Percentiles rank a stretch among this genome's conserved stretches.
phyloP scores from a whole-genome alignment of 139 green algal species.

The Picochlorum sp. region DNA sequence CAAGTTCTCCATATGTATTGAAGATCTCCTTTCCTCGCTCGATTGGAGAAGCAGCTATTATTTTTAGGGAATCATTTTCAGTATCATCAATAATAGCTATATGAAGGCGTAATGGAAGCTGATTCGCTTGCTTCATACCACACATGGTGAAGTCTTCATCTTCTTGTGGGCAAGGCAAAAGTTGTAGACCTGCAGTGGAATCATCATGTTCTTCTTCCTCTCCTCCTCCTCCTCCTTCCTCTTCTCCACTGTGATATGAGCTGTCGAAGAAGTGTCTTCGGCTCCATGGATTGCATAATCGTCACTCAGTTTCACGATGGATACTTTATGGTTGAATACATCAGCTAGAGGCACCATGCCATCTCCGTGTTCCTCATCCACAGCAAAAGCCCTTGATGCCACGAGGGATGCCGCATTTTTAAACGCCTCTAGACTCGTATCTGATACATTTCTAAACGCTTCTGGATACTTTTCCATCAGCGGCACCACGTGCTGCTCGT shows the following conservation, averaged over 20 bases:
- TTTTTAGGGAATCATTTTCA: conserved; percentile 38
- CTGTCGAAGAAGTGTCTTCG: conserved; percentile 1
- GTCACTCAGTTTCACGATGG: conserved; percentile 32
- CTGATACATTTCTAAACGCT: background rate
- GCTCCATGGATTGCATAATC: conserved; percentile 21
- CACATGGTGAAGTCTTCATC: background rate
- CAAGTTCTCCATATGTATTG: conserved; percentile 58
- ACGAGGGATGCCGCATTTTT: conserved; percentile 53
- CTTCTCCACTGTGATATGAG: conserved; percentile 1
- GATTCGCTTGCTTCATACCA: conserved; percentile 16
- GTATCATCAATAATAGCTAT: conserved; percentile 49
- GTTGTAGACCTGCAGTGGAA: background rate
- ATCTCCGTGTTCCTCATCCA: conserved; percentile 69
- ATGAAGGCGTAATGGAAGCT: conserved; percentile 47
- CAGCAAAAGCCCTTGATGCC: conserved; percentile 63
- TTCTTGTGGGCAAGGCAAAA: background rate
- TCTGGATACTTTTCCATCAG: conserved; percentile 32
- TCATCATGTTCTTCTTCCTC: conserved; percentile 12
- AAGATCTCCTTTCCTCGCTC: conserved; percentile 40
- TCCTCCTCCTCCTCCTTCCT: conserved; percentile 3
- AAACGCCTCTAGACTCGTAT: conserved; percentile 38
- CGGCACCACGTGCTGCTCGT: conserved; percentile 34
- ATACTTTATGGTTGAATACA: conserved; percentile 84
- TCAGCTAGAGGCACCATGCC: conserved; percentile 76
- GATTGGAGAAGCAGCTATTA: conserved; percentile 50